Conservation (phyloP, 164 flowering plant species). For the Platanus orientalis region DNA sequence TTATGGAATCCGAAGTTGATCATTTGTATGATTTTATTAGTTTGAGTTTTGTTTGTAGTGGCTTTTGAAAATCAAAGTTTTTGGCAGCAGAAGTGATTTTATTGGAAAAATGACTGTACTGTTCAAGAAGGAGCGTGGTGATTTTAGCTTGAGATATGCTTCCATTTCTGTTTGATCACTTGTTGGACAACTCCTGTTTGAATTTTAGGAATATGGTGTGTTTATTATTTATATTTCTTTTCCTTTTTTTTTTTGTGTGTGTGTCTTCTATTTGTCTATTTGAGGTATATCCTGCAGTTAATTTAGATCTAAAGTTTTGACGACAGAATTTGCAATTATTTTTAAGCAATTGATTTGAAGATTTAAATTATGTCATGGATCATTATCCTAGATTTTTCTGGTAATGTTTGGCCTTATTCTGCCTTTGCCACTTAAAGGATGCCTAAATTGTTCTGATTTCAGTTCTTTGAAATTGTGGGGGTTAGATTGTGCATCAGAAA, state of each 20-base stretch:
- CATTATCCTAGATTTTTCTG: too few relatives aligned
- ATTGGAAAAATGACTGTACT: neutral
- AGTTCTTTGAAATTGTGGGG: too few relatives aligned
- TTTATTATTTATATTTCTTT: too few relatives aligned
- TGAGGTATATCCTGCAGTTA: too few relatives aligned
- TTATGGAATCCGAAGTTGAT: constrained; percentile 15
- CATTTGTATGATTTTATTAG: neutral
- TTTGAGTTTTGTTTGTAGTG: neutral
- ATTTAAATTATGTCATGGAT: too few relatives aligned
- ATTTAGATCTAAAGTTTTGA: too few relatives aligned
- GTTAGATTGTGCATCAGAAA: too few relatives aligned
- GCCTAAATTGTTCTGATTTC: too few relatives aligned
- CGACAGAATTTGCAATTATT: neutral
- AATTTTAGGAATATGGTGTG: neutral
- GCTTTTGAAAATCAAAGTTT: neutral
- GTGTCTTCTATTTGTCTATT: too few relatives aligned
- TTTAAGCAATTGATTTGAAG: constrained; percentile 4
- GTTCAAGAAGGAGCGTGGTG: constrained; percentile 8
- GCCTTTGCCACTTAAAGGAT: too few relatives aligned
- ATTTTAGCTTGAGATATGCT: constrained; percentile 3
- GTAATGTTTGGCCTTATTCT: too few relatives aligned
- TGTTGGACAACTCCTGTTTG: neutral
- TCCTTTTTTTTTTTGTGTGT: too few relatives aligned
- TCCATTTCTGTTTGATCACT: neutral
- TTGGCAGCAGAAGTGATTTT: neutral